Evolutionary conservation across 495 filamentous ascomycete species (phyloP), one percentile per base, ranked within the genome.

Genomic region (Xanthoparmelia taractica): DNA sequence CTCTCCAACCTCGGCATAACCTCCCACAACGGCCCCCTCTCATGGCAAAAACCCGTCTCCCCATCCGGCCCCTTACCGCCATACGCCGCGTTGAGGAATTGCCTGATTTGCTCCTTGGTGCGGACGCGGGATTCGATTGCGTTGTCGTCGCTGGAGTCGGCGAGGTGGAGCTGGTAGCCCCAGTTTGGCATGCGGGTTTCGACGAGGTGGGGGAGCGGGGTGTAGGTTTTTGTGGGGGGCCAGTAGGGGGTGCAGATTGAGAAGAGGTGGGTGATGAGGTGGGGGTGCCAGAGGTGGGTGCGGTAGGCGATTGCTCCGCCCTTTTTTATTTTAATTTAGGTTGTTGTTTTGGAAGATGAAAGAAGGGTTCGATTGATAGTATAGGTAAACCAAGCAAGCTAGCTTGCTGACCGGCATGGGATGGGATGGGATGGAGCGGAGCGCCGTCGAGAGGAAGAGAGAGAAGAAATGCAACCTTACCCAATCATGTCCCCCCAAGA

Each of bases 401-500:
- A n/a, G n/a, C n/a, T n/a, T n/a, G n/a, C n/a, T n/a, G n/a, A n/a
- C n/a, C n/a, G n/a, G n/a, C n/a, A n/a, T n/a, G n/a, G n/a, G n/a
- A n/a, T n/a, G n/a, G n/a, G n/a, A n/a, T n/a, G n/a, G n/a, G 40
- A 33, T n/a, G 17, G 40, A 40, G 15, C 13, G 17, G 33, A 52
- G 13, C 33, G 17, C 25, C 2, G 27, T 8, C 2, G 18, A n/a
- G 13, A 23, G 36, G 12, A 62, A 4, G 7, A 27, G 7, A 37
- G 40, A 48, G n/a, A n/a, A n/a, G n/a, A n/a, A n/a, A n/a, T n/a
- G n/a, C n/a, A n/a, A n/a, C n/a, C 79, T 69, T 85, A 90, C 68
- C 92, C 92, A 96, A 73, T 96, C 91, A 71, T 96, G 91, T 11
- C 90, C 91, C 18, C 88, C 87, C 17, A 96, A 78, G 34, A 95